Evolutionary conservation across 345 rosid species (phyloP), one percentile per base, ranked within the genome.

Genomic region (Garcia nutans): DNA sequence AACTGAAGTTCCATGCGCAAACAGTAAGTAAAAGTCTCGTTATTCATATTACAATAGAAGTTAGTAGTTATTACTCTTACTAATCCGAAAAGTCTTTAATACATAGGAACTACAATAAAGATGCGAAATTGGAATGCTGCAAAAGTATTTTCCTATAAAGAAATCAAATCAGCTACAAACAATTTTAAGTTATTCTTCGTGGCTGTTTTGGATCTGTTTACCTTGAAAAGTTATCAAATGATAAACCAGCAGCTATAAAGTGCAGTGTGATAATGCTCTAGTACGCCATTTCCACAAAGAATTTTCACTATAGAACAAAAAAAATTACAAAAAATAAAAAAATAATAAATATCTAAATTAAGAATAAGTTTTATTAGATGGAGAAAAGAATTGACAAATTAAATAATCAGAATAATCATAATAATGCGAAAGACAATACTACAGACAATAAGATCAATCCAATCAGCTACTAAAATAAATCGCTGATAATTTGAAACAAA

Each of bases 151-250:
- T 87, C 93, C 66, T 86, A 92, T 82, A 91, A 85, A 77, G 97
- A 94, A 88, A 91, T 94, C 66, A 94, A 92, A 77, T 58, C 86
- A 50, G 91, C 97, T 31, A 94, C 97, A 70, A 86, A 80, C 79
- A 92, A 87, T 76, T 94, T 92, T 60, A 92, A 91, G 97, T 87
- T 58, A 86, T 92, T 67, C 97, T 97, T 64, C 89, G 89, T 10
- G 98, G 97, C 24, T 89, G 98, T 75, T 94, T 94, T 58, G 98
- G 98, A 58, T 81, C 93, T 70, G 98, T 94, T 72, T 89, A 91
- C 84, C 91, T 78, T 49, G 98, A 97, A 74, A 92, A 87, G 86
- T 91, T 94, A 78, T 75, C 84, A 52, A 92, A 89, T 82, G 97
- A 92, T 19, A 92, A 87, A 86, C 74, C 78, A 45, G 93, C 92